Conservation (phyloP, 1,139 yeast genomes). For the Saccharomycopsis phalli region DNA sequence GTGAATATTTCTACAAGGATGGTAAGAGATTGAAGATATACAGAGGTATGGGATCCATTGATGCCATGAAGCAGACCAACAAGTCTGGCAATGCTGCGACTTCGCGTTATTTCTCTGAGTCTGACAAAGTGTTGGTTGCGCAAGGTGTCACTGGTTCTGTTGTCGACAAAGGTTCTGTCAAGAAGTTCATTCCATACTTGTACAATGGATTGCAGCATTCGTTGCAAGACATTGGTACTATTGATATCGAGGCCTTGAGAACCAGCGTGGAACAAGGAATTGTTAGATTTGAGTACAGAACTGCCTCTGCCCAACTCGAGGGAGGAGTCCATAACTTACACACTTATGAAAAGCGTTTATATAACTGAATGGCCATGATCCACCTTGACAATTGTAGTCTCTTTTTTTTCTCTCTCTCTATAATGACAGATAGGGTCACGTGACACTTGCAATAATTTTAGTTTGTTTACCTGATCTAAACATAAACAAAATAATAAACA, state of each 20-base stretch:
- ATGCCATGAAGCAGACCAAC: conserved; percentile 94
- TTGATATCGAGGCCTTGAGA: conserved; percentile 57
- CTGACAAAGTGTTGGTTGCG: conserved; percentile 92
- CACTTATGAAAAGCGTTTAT: conserved; percentile 95
- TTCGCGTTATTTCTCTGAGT: conserved; percentile 94
- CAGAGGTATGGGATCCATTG: conserved; percentile 99
- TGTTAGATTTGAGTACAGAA: conserved; percentile 93
- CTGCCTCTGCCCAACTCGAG: conserved; percentile 97
- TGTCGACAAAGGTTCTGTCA: conserved; percentile 91
- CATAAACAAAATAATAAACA: too few species aligned
- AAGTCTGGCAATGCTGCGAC: conserved; percentile 93
- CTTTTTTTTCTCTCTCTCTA: too few species aligned
- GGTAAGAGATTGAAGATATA: conserved; percentile 95
- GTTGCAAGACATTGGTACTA: conserved; percentile 93
- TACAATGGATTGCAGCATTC: conserved; percentile 96
- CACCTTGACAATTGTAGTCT: too few species aligned
- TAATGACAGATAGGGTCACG: too few species aligned
- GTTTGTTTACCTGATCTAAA: too few species aligned
- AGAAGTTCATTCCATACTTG: conserved; percentile 89
- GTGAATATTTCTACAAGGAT: conserved; percentile 94
- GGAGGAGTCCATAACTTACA: conserved; percentile 97
- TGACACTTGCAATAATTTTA: too few species aligned
- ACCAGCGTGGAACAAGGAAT: conserved; percentile 54
- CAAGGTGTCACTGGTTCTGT: conserved; percentile 99
- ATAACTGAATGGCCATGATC: conserved; percentile 67